phyloP scores from a whole-genome alignment of 2,329 filamentous ascomycete species.

The Leptographium lundbergii region DNA sequence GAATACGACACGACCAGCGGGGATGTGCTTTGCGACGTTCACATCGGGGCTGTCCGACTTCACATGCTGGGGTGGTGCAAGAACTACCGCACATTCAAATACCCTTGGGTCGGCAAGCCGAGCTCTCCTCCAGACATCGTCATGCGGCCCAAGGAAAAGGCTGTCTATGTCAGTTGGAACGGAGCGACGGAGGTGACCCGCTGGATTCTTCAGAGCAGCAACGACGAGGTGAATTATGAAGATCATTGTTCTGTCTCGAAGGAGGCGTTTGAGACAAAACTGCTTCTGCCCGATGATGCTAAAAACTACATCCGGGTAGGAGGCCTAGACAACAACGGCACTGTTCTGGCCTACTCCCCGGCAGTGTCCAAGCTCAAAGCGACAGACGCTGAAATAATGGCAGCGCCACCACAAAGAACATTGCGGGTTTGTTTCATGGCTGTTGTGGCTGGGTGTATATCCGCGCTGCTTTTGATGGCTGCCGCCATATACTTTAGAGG shows the following conservation, averaged over 20 bases:
- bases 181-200: constrained; percentile 18
- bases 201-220: constrained; percentile 6
- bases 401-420: neutral
- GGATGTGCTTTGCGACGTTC: constrained; percentile 26
- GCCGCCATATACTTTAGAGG: neutral
- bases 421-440: neutral
- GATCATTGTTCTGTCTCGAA: neutral
- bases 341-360: neutral
- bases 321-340: neutral
- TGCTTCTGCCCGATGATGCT: neutral
- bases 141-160: constrained; percentile 10
- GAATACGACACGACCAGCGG: constrained; percentile 27
- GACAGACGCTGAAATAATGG: neutral
- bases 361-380: neutral
- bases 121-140: constrained; percentile 13
- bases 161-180: constrained; percentile 20
- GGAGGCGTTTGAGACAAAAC: neutral
- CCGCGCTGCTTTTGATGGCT: neutral
- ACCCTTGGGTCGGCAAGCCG: constrained; percentile 15
- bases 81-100: constrained; percentile 17
- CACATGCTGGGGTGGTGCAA: constrained; percentile 11
- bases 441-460: neutral
- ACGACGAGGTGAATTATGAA: neutral
- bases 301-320: neutral
- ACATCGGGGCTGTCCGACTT: constrained; percentile 21